These are phyloP conservation scores for Xylaria sp. DNA, from an alignment of 2,329 filamentous ascomycete species.

Conservation along the genomic window DNA sequence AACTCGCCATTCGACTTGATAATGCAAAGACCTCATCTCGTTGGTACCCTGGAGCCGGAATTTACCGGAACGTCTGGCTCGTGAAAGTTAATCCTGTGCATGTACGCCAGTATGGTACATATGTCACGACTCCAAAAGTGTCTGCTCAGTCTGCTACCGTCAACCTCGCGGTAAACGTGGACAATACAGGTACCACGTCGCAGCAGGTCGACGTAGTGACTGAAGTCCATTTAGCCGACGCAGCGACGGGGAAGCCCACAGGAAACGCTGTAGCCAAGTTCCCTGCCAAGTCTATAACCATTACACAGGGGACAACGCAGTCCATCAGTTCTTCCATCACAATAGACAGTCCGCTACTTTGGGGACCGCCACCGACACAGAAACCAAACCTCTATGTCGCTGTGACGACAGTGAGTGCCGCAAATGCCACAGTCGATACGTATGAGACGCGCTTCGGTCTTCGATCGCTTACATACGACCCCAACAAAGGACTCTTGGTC, in stretches of 20 bases:
- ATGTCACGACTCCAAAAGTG: conserved; percentile 52
- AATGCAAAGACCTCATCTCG: conserved; percentile 55
- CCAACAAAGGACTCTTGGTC: conserved; percentile 50
- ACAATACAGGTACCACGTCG: conserved; percentile 47
- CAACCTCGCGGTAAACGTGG: conserved; percentile 51
- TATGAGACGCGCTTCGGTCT: conserved; percentile 60
- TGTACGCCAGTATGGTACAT: conserved; percentile 57
- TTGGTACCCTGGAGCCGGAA: conserved; percentile 60
- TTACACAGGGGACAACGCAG: conserved; percentile 43
- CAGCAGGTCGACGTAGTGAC: conserved; percentile 48
- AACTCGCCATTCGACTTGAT: conserved; percentile 57
- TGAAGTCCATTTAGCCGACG: conserved; percentile 47
- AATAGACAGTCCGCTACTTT: conserved; percentile 50
- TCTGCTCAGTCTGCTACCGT: conserved; percentile 52
- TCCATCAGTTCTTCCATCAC: conserved; percentile 44
- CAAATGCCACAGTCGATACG: conserved; percentile 44
- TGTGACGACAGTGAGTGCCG: conserved; percentile 46
- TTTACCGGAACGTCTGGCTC: conserved; percentile 62
- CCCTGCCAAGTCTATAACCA: conserved; percentile 35
- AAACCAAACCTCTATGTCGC: conserved; percentile 55
- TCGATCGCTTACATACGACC: conserved; percentile 49
- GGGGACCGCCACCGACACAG: conserved; percentile 54
- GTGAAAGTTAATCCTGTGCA: conserved; percentile 53
- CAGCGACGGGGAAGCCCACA: conserved; percentile 37
- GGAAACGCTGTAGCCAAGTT: conserved; percentile 45